These are phyloP conservation scores for sweet orange (Citrus sinensis) DNA, from an alignment of 345 rosid genomes.

Conservation along the genomic window DVS_A1.0 CM039166.1:19815501-19816000, in stretches of 20 bases:
- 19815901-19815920: not conserved
- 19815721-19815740: not conserved
- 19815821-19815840: not conserved
- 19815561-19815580: slow-evolving; percentile 3
- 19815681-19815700: slow-evolving; percentile 71
- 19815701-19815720: slow-evolving; percentile 80
- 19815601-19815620: slow-evolving; percentile 49
- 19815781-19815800: not conserved
- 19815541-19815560: slow-evolving; percentile 7
- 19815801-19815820: not conserved
- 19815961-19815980: not conserved
- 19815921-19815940: not conserved
- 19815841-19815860: not conserved
- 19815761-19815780: not conserved
- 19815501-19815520: slow-evolving; percentile 80
- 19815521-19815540: slow-evolving; percentile 34
- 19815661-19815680: slow-evolving; percentile 80
- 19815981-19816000: not conserved
- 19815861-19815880: not conserved
- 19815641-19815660: slow-evolving; percentile 83
- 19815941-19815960: not conserved
- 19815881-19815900: not conserved
- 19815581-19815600: slow-evolving; percentile 11
- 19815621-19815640: slow-evolving; percentile 65
- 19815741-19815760: not conserved